phyloP scores from a whole-genome alignment of 345 rosid species.

The Moricandia moricandioides region DNA sequence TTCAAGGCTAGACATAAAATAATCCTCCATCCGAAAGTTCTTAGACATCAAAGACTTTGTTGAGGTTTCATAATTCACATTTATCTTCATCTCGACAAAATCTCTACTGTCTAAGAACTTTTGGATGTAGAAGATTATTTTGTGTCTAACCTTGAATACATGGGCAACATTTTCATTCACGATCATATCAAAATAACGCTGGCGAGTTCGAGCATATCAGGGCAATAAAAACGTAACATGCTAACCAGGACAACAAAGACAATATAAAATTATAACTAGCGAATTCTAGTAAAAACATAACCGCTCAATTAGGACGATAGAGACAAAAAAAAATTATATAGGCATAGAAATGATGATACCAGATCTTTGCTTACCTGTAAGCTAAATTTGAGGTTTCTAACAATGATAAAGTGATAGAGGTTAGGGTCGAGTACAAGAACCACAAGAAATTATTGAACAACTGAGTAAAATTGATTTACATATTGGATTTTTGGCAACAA shows the following conservation, averaged over 20 bases:
- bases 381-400: constrained; percentile 71
- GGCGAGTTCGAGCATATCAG: constrained; percentile 79
- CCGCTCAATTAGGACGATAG: too few relatives aligned
- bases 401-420: not conserved
- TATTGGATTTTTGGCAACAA: too few relatives aligned
- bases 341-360: constrained; percentile 40
- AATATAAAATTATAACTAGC: not conserved
- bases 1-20: constrained; percentile 67
- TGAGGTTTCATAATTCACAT: too few relatives aligned
- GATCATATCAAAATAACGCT: constrained; percentile 85
- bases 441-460: too few relatives aligned
- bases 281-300: too few relatives aligned
- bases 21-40: constrained; percentile 52
- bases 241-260: not conserved
- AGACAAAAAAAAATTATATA: not conserved
- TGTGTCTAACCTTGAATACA: constrained; percentile 63
- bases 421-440: not conserved
- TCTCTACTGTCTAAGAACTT: constrained; percentile 60
- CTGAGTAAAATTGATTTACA: too few relatives aligned
- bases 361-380: constrained; percentile 80
- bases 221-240: not conserved
- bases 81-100: too few relatives aligned
- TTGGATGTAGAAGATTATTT: constrained; percentile 52
- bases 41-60: constrained; percentile 46
- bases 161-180: constrained; percentile 63